A percentile compares a stretch with the other conserved stretches of the same genome.
These are phyloP conservation scores for Chlorella sp. DNA, from an alignment of 139 green algal species.

Conservation along the genomic window DNA sequence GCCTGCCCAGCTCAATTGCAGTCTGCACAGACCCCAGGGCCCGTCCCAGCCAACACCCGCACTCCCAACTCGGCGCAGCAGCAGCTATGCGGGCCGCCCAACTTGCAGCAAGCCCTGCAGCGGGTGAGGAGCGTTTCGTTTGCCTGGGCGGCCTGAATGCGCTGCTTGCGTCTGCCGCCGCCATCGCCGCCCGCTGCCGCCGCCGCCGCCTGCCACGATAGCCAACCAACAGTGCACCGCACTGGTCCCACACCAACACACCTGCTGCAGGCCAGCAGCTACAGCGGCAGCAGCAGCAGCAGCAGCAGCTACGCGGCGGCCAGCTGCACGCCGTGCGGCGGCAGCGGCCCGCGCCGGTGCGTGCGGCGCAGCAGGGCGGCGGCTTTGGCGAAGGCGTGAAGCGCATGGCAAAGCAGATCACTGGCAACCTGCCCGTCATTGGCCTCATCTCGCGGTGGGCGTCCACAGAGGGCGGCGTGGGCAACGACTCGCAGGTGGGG, in stretches of 20 bases:
- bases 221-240: neutral
- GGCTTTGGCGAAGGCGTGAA: constrained; percentile 48
- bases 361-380: constrained; percentile 5
- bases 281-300: neutral
- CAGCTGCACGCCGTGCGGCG: no score
- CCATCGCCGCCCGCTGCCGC: neutral
- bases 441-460: constrained; percentile 76
- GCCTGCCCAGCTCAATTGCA: no score
- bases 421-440: constrained; percentile 76
- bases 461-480: constrained; percentile 76
- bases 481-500: constrained; percentile 74
- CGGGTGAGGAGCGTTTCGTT: no score
- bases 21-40: no score
- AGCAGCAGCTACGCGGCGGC: neutral
- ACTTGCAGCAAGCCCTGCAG: no score
- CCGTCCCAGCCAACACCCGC: no score
- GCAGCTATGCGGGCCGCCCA: no score
- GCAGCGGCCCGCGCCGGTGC: neutral
- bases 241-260: neutral
- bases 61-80: no score
- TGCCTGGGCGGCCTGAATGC: no score
- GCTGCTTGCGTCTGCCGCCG: no score
- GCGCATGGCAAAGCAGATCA: constrained; percentile 69
- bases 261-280: neutral
- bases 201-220: neutral